Base-by-base conservation (phyloP, 768 basidiomycete species). In the Pisolithus microcarpus region DNA sequence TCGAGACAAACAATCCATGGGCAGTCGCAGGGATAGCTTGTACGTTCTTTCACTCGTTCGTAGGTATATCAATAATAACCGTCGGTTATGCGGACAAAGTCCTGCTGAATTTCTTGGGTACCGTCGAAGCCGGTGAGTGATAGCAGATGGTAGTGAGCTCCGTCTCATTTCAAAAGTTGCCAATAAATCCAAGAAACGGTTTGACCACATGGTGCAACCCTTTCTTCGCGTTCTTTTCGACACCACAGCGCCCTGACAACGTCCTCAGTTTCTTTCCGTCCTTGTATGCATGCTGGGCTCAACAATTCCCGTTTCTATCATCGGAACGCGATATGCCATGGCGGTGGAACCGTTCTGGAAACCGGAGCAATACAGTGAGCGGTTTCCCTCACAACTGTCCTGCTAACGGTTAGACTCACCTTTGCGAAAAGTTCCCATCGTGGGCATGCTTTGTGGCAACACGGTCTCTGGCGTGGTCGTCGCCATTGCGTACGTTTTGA, bases 391-490 rank as follows among this genome's bases (percentile, higher is more conserved):
- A 30, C 5, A 21, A 10, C 19, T 23, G 28, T 39, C 21, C 13
- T 34, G 34, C 37, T 23, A 13, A 19, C 19, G 45, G 30, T 31
- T 31, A 19, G n/a, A 21, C 34, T 46, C 13, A 54, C 51, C 6
- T 58, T 46, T 26, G 24, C 10, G 40, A 24, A 21, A 44, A 90
- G 88, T 91, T 48, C 89, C 87, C 5, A 79, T 91, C 48, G 75
- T 90, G 7, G 89, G 91, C 7, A 93, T 92, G 91, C 72, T 92
- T 2, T 85, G 88, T 38, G 90, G 90, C 2, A 81, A 78, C 49
- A 82, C 87, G 1, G 84, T 93, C 47, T 83, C 84, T 0, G 81
- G 82, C 0, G 78, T 92, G 7, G 82, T 88, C 2, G 79, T 93
- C 0, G 75, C 83, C 2, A 71, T 85, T 3, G 79, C 77, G 49